A percentile compares a stretch with the other conserved stretches of the same genome.
Evolutionary conservation across 805 yeast genomes (phyloP).

Genomic region (Cyberlindnera saturnus): DNA sequence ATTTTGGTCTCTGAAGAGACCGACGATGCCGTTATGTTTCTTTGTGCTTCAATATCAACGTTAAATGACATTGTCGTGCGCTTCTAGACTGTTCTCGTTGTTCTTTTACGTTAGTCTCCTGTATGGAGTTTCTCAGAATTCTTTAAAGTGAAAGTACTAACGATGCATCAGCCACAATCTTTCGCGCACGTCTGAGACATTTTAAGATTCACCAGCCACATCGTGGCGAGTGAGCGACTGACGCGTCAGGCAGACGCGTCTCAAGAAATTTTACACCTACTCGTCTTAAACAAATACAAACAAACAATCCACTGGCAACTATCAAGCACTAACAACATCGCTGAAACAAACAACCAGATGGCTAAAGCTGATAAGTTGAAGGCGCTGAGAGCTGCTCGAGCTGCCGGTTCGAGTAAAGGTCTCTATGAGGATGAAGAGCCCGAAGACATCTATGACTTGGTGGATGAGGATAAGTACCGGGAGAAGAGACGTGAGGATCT

Average conservation of each 20-base stretch:
- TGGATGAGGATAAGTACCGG: slow-evolving; percentile 75
- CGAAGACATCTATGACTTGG: slow-evolving; percentile 74
- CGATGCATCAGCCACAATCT: too few species aligned
- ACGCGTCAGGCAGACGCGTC: too few species aligned
- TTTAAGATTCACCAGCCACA: too few species aligned
- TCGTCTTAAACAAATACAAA: too few species aligned
- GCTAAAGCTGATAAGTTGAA: slow-evolving; percentile 44
- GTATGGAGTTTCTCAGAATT: too few species aligned
- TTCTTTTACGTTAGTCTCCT: too few species aligned
- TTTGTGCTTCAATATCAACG: slow-evolving; percentile 27
- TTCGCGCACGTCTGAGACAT: too few species aligned
- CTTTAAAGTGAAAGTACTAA: too few species aligned
- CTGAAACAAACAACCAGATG: slow-evolving; percentile 15
- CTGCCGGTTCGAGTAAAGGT: slow-evolving; percentile 37
- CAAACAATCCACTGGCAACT: too few species aligned
- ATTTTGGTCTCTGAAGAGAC: slow-evolving; percentile 14
- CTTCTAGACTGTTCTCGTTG: not conserved
- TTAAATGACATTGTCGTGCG: slow-evolving; percentile 22
- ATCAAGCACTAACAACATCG: not conserved
- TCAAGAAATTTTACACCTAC: too few species aligned
- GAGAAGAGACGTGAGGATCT: slow-evolving; percentile 73
- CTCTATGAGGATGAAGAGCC: slow-evolving; percentile 42
- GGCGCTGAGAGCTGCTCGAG: slow-evolving; percentile 58
- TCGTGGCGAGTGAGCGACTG: too few species aligned
- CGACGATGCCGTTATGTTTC: not conserved